Evolutionary conservation across 371 early-diverging fungal genomes (phyloP).

Genomic region (Actinomucor elegans): DNA sequence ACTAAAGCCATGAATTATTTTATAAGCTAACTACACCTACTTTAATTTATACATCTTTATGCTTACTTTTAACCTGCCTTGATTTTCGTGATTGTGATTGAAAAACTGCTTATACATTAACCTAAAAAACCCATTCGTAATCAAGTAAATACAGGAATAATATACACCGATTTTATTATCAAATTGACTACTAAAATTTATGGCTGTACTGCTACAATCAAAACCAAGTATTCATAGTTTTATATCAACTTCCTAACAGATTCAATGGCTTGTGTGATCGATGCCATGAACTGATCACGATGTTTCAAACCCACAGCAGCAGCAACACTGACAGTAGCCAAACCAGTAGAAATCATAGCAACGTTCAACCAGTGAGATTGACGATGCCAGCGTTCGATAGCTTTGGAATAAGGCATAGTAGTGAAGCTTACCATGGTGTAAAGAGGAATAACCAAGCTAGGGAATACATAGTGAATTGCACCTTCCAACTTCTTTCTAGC

Average conservation of each 20-base stretch:
- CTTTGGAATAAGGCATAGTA: slow-evolving; percentile 82
- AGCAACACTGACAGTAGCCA: slow-evolving; percentile 4
- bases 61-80: too few relatives aligned
- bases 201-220: too few relatives aligned
- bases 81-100: too few relatives aligned
- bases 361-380: slow-evolving; percentile 59
- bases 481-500: slow-evolving; percentile 80
- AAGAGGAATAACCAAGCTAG: slow-evolving; percentile 78
- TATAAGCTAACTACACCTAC: too few relatives aligned
- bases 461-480: slow-evolving; percentile 70
- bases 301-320: slow-evolving; percentile 7
- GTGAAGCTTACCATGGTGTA: slow-evolving; percentile 97
- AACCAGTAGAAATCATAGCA: slow-evolving; percentile 5
- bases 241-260: background rate
- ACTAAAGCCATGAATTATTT: too few relatives aligned
- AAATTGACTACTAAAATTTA: background rate
- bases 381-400: slow-evolving; percentile 57
- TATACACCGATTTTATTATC: background rate
- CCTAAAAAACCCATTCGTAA: too few relatives aligned
- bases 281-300: slow-evolving; percentile 4
- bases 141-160: too few relatives aligned
- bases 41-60: too few relatives aligned
- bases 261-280: background rate
- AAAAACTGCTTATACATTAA: too few relatives aligned
- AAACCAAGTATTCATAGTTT: background rate